Evolutionary conservation across 2,329 filamentous ascomycete genomes (phyloP).

Genomic region (Penicillium thymicola): DNA sequence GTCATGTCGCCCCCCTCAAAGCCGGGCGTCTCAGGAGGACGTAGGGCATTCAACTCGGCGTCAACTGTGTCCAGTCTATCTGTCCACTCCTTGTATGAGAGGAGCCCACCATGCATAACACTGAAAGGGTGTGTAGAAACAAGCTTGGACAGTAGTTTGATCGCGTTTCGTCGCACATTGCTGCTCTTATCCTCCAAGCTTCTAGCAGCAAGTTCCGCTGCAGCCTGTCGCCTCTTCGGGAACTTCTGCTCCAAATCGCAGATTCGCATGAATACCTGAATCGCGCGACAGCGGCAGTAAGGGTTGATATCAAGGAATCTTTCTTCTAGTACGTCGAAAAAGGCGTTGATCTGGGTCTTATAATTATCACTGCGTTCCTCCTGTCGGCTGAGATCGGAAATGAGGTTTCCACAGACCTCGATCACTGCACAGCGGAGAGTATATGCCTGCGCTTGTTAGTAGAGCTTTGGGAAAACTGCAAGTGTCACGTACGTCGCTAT

Average conservation of each 20-base stretch:
- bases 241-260: conserved; percentile 97
- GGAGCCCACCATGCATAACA: conserved; percentile 81
- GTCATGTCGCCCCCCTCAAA: conserved; percentile 66
- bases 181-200: conserved; percentile 98
- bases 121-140: conserved; percentile 95
- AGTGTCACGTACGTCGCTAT: conserved; percentile 71
- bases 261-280: conserved; percentile 89
- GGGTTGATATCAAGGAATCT: conserved; percentile 95
- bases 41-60: conserved; percentile 72
- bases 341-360: conserved; percentile 92
- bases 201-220: conserved; percentile 78
- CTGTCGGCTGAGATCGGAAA: conserved; percentile 83
- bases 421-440: conserved; percentile 90
- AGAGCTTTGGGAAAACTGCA: not conserved
- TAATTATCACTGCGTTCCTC: conserved; percentile 89
- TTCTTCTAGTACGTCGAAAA: conserved; percentile 95
- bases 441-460: conserved; percentile 62
- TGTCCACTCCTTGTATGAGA: conserved; percentile 83
- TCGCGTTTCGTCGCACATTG: conserved; percentile 90
- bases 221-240: conserved; percentile 83
- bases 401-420: conserved; percentile 94
- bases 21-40: conserved; percentile 70
- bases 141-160: conserved; percentile 82
- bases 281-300: conserved; percentile 85
- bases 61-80: conserved; percentile 78